Percentiles rank a stretch among this genome's conserved stretches.
phyloP scores from a whole-genome alignment of 2,329 filamentous ascomycete genomes.

The Rutstroemia sp. region DNA sequence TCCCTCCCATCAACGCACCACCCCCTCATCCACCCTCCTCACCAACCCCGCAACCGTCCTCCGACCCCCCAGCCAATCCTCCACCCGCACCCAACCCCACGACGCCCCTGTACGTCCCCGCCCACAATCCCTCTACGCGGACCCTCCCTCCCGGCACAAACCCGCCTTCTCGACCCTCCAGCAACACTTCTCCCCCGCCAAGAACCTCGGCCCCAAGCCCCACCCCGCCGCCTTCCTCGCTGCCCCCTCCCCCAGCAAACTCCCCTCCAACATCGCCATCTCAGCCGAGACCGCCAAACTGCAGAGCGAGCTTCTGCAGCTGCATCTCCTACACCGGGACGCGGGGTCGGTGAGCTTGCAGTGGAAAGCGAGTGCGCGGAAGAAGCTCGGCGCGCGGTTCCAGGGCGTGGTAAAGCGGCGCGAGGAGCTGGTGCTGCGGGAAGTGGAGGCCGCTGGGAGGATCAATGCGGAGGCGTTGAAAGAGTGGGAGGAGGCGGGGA shows the following conservation, averaged over 20 bases:
- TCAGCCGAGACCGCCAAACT: conserved; percentile 50
- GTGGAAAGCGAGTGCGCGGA: conserved; percentile 51
- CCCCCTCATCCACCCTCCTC: conserved; percentile 21
- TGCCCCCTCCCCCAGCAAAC: conserved; percentile 53
- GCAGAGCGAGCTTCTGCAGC: conserved; percentile 58
- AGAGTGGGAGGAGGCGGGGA: conserved; percentile 37
- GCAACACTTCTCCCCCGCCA: conserved; percentile 61
- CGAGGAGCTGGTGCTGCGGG: conserved; percentile 34
- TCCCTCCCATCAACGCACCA: conserved; percentile 22
- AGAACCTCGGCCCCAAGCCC: conserved; percentile 53
- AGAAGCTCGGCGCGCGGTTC: conserved; percentile 41
- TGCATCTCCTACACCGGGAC: conserved; percentile 56
- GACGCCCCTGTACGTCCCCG: conserved; percentile 1
- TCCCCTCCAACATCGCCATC: conserved; percentile 51
- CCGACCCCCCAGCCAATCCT: conserved; percentile 13
- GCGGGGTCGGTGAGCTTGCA: conserved; percentile 36
- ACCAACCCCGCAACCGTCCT: conserved; percentile 17
- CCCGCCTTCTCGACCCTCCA: conserved; percentile 52
- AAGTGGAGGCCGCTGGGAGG: conserved; percentile 42
- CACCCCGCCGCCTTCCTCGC: conserved; percentile 50
- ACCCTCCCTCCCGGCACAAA: conserved; percentile 16
- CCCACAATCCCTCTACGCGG: conserved; percentile 12
- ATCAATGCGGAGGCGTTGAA: conserved; percentile 45
- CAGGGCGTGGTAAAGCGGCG: conserved; percentile 27
- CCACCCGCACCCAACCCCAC: conserved; percentile 5